Conservation (phyloP, 2,329 filamentous ascomycete genomes). For the Pyrenochaeta sp. region DNA sequence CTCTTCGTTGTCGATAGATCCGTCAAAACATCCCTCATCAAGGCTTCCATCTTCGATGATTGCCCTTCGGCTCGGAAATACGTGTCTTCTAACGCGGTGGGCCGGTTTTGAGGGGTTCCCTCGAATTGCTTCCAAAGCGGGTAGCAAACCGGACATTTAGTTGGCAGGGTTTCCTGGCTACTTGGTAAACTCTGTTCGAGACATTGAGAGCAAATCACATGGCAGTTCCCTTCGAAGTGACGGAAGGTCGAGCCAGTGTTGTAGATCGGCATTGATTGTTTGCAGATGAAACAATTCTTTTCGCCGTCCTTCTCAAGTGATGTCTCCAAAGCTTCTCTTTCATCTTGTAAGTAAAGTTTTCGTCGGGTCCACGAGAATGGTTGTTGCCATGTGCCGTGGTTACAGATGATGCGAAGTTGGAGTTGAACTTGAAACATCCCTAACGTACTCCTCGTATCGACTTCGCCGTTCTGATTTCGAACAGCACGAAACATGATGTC, state of each 20-base stretch:
- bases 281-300: constrained; percentile 41
- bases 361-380: constrained; percentile 53
- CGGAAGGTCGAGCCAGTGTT: constrained; percentile 27
- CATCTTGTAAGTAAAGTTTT: constrained; percentile 44
- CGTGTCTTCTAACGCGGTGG: constrained; percentile 28
- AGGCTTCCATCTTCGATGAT: constrained; percentile 45
- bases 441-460: constrained; percentile 49
- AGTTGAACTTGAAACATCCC: constrained; percentile 57
- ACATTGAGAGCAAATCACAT: constrained; percentile 47
- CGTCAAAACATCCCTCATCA: constrained; percentile 42
- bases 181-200: constrained; percentile 28
- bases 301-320: constrained; percentile 32
- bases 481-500: constrained; percentile 50
- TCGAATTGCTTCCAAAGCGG: constrained; percentile 26
- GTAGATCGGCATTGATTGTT: constrained; percentile 31
- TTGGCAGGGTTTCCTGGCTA: constrained; percentile 7
- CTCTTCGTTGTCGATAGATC: constrained; percentile 37
- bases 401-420: constrained; percentile 58
- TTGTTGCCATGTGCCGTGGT: constrained; percentile 60
- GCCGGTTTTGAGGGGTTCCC: too few species aligned
- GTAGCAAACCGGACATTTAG: constrained; percentile 32
- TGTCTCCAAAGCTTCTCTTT: constrained; percentile 43
- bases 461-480: constrained; percentile 46
- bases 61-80: constrained; percentile 40
- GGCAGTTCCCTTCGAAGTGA: constrained; percentile 35